These are phyloP conservation scores for Antitrichia curtipendula DNA, from an alignment of 225 moss, liverwort and hornwort species.

Conservation along the genomic window DNA sequence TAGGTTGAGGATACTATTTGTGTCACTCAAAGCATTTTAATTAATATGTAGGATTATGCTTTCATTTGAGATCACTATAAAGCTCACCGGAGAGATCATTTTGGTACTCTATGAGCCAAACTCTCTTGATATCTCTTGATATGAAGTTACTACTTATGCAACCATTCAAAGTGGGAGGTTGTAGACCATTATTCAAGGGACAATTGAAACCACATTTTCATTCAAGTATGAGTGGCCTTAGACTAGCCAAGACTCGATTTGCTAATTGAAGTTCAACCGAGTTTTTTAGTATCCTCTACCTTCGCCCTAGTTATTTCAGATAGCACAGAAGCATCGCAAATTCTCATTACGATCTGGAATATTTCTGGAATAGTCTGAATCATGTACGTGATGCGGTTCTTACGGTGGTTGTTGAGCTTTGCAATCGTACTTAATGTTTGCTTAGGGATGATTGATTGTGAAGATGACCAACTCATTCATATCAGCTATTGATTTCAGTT, in stretches of 20 bases:
- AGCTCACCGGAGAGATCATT: background rate
- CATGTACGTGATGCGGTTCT: background rate
- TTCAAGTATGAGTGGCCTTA: background rate
- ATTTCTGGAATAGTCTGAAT: background rate
- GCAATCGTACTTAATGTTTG: background rate
- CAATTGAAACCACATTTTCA: background rate
- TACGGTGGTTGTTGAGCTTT: background rate
- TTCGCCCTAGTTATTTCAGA: background rate
- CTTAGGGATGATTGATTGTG: background rate
- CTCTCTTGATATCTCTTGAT: background rate
- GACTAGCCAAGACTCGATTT: background rate
- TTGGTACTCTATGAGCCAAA: background rate
- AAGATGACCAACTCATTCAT: background rate
- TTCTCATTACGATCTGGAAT: background rate
- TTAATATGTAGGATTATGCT: background rate
- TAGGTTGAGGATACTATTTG: background rate
- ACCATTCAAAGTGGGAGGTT: background rate
- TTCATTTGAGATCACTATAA: background rate
- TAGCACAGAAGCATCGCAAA: background rate
- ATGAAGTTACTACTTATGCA: too few species aligned
- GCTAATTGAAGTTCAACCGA: background rate
- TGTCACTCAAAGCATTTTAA: background rate
- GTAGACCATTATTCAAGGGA: background rate
- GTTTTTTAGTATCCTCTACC: background rate
- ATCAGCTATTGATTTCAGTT: background rate